Base-by-base conservation (phyloP, 1,284 basidiomycete genomes). In the Tausonia pullulans region DNA sequence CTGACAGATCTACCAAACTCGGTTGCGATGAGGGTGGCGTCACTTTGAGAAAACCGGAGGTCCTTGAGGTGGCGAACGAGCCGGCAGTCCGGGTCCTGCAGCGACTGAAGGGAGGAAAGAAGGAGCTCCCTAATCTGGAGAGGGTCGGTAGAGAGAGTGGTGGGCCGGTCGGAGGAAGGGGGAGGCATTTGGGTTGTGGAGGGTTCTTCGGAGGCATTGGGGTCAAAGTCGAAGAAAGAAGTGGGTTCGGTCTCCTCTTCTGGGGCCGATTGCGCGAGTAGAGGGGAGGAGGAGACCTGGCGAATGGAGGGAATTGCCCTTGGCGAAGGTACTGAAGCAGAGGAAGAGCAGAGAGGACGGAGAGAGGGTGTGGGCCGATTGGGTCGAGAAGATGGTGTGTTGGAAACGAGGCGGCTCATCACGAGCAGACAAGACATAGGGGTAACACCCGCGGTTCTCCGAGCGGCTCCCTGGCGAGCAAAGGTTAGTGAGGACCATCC, bases 361-460 rank as follows among this genome's bases (percentile, higher is more conserved):
- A 51, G n/a, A 14, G 60, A 53, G 5, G 43, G 7, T 8, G 39
- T 27, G 13, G 51, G 27, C 27, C 27, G 6, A n/a, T 54, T 45
- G 0, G 54, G 27, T 13, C 14, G 8, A 1, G 53, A 43, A 16
- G 61, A 39, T 41, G 51, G 40, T n/a, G 48, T 49, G 45, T 27
- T 56, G n/a, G n/a, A 16, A 41, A 27, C 27, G 55, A 62, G 39
- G 27, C 50, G 49, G 27, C 49, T 55, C 64, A 65, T 61, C 27
- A 65, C 16, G 48, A 57, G 27, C 10, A 65, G 64, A 13, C 61
- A 13, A 7, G 60, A 46, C 39, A 56, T 45, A 11, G 64, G 64
- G 11, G 64, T 65, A 5, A 65, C 51, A 4, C 64, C 64, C 46
- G 61, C 55, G 11, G 57, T 56, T 13, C 64, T 48, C 40, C 62